Evolutionary conservation across 345 rosid genomes (phyloP), one percentile per base, ranked within the genome.

Genomic region (Hypericum perforatum): DNA sequence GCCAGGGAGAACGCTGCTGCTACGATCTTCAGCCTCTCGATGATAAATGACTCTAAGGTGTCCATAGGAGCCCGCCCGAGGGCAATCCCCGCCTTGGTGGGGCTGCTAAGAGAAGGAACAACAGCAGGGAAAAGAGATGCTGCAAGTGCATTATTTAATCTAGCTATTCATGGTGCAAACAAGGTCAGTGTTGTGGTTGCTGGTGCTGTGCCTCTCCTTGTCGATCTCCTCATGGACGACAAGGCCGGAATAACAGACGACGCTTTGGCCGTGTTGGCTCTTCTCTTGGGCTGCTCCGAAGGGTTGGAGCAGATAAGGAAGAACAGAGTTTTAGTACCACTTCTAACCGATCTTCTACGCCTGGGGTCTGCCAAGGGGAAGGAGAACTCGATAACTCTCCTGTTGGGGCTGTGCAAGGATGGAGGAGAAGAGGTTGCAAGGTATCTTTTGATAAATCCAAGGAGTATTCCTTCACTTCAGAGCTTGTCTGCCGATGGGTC

Each of bases 1-100:
- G 76, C 83, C 7, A 78, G 79, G 53, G 92, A 78, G 58, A 81
- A 81, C 57, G 87, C 92, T 36, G 83, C 92, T 5, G 87, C 85
- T 13, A 51, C 83, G n/a, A 75, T 84, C 53, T 78, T 65, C 46
- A 84, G 92, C 70, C 64, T 84, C 56, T 73, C 92, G 7, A 70
- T 84, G 58, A 66, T 84, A 5, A 74, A 75, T 13, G 75, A 76
- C 16, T 65, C 65, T 71, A 84, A 78, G 62, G 78, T 70, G 43
- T 55, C 68, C 0, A 81, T 81, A 1, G 85, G 87, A 15, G 68
- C 65, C 3, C 71, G 54, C 46, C 75, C 83, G 0, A 50, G 66
- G 57, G 87, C 78, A 11, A 73, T 81, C 40, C 65, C 67, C 2
- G 85, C 82, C 46, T 60, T 84, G 40, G 74, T 81, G 5, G 51